Evolutionary conservation across 352 stramenopile species (phyloP).

Genomic region (Elongisporangium senticosum): DNA sequence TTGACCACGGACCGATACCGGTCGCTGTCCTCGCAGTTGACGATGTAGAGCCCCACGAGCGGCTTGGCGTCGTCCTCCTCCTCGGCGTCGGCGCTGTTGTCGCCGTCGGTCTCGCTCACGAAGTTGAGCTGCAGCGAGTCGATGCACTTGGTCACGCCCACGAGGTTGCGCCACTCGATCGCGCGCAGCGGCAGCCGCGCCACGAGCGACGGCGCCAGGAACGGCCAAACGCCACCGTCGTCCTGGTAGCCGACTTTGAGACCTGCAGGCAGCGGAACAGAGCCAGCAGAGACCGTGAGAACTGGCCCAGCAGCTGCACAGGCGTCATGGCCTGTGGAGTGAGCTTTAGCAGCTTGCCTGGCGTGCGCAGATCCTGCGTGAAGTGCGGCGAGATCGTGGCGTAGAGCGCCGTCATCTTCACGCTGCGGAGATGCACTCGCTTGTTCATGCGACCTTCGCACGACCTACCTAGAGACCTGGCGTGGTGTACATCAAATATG

Average conservation of each 20-base stretch:
- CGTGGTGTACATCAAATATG: not conserved
- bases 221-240: conserved; percentile 76
- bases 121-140: conserved; percentile 61
- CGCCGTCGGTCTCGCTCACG: conserved; percentile 12
- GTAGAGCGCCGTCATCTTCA: conserved; percentile 59
- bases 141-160: conserved; percentile 66
- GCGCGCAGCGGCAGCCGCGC: conserved; percentile 61
- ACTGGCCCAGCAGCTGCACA: not conserved
- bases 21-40: conserved; percentile 83
- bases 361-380: conserved; percentile 57
- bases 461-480: not conserved
- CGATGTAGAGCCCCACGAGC: conserved; percentile 66
- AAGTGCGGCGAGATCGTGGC: conserved; percentile 63
- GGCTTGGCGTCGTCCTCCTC: conserved; percentile 17
- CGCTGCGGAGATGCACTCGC: not conserved
- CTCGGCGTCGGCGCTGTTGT: conserved; percentile 5
- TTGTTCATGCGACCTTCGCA: not conserved
- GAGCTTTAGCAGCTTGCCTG: conserved; percentile 12
- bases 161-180: conserved; percentile 81
- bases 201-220: conserved; percentile 54
- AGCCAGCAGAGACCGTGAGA: not conserved
- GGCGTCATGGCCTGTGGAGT: not conserved
- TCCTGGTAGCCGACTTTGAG: conserved; percentile 69
- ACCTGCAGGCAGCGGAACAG: conserved; percentile 11
- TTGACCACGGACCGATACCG: conserved; percentile 55